Base-by-base conservation (phyloP, 495 filamentous ascomycete genomes). In the Aspergillus carlsbadensis region DNA sequence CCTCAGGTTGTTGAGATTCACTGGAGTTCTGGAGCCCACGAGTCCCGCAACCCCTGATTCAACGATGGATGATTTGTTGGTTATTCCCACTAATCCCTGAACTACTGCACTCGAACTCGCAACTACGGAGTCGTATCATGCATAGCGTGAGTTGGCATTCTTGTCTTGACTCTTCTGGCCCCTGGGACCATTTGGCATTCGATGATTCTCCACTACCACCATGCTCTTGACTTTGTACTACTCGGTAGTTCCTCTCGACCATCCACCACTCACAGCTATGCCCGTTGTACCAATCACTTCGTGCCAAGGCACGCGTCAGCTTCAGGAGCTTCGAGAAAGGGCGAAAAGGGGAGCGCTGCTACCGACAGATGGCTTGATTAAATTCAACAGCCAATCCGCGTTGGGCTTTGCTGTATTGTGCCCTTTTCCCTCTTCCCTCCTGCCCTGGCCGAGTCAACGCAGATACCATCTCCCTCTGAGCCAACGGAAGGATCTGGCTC, bases 111-210 rank as follows among this genome's bases (percentile, higher is more conserved):
- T 43, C n/a, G 39, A 46, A 42, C 47, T 11, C 20, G 15, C 15
- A 46, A 56, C 60, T 72, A n/a, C n/a, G n/a, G n/a, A n/a, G n/a
- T n/a, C n/a, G n/a, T n/a, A 72, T 72, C 62, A 54, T 24, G 45
- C 39, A 60, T 67, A 60, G 70, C 56, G 66, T 51, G 51, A 42
- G 34, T 29, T 52, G 10, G 48, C 26, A 29, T n/a, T n/a, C n/a
- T n/a, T n/a, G n/a, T n/a, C n/a, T n/a, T n/a, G n/a, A n/a, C n/a
- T n/a, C n/a, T n/a, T n/a, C 26, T 29, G 26, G 3, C 26, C 8
- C 8, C 8, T 15, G 15, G 29, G 29, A 34, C 15, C 17, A 31
- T 35, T 39, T 21, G 40, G 52, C 58, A 62, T 62, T 57, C 48
- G 52, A 57, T 26, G 10, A 14, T 29, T 48, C 26, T 21, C 45